Conservation (phyloP, 2,329 filamentous ascomycete species). For the Ascomycota sp. region DNA sequence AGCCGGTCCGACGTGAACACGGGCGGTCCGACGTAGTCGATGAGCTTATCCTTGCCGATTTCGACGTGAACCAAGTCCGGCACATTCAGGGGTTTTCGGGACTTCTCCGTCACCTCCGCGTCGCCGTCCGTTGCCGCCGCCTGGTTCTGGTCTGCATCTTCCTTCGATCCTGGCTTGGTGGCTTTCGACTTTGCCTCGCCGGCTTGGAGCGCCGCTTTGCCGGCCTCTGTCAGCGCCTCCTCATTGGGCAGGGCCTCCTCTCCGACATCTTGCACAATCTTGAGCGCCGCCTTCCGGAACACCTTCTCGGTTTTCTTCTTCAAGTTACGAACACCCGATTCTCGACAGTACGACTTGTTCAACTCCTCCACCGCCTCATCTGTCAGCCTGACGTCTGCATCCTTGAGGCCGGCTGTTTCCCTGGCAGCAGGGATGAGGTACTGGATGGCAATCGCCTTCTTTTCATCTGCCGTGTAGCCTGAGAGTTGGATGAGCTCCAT, state of each 20-base stretch:
- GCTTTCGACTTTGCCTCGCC: constrained; percentile 45
- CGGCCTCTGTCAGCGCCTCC: constrained; percentile 66
- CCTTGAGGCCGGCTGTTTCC: constrained; percentile 73
- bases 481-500: constrained; percentile 97
- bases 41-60: constrained; percentile 76
- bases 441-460: constrained; percentile 90
- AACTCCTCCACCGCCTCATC: constrained; percentile 84
- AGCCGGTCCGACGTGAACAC: constrained; percentile 90
- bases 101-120: constrained; percentile 34
- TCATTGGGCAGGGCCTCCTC: constrained; percentile 67
- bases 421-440: constrained; percentile 92
- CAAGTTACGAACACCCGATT: constrained; percentile 88
- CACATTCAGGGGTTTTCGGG: constrained; percentile 59
- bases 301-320: constrained; percentile 99
- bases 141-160: constrained; percentile 8
- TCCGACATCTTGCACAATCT: constrained; percentile 88
- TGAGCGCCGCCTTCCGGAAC: constrained; percentile 88
- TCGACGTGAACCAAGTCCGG: constrained; percentile 71
- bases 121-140: constrained; percentile 13
- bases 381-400: constrained; percentile 73
- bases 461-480: constrained; percentile 93
- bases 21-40: constrained; percentile 90
- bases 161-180: too few species aligned
- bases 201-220: constrained; percentile 56
- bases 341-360: constrained; percentile 95